Percentiles rank a stretch among this genome's conserved stretches.
Evolutionary conservation across 768 basidiomycete genomes (phyloP).

Genomic region (Leccinum broughii): DNA sequence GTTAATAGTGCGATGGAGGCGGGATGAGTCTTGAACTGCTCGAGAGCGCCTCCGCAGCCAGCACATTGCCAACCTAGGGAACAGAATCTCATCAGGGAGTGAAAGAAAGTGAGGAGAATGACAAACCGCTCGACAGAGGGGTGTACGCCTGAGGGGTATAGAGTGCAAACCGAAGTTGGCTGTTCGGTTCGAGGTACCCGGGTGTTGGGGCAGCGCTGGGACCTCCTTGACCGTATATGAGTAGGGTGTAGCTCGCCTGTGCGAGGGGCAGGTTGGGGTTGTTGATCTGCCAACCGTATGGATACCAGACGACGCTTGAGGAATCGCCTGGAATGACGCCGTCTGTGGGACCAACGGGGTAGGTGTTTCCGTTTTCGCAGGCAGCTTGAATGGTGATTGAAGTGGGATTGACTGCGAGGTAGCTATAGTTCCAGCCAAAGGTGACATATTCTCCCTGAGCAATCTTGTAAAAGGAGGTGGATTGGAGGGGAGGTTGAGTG

Average conservation of each 20-base stretch:
- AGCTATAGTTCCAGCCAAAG: conserved; percentile 76
- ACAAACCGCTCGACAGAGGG: conserved; percentile 46
- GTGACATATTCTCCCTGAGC: conserved; percentile 55
- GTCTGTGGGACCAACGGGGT: conserved; percentile 59
- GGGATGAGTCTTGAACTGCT: conserved; percentile 32
- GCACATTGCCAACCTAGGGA: conserved; percentile 30
- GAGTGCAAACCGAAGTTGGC: conserved; percentile 56
- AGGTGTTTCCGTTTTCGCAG: conserved; percentile 69
- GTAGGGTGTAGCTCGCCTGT: conserved; percentile 59
- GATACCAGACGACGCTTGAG: conserved; percentile 58
- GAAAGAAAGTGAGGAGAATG: neutral
- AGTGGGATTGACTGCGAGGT: conserved; percentile 50
- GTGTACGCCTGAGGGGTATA: conserved; percentile 62
- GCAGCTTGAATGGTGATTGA: conserved; percentile 63
- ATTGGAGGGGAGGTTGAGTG: conserved; percentile 58
- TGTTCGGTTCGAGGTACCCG: conserved; percentile 56
- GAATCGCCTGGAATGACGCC: conserved; percentile 53
- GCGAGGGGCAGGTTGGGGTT: conserved; percentile 57
- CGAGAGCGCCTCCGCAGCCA: conserved; percentile 32
- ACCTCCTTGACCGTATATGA: conserved; percentile 57
- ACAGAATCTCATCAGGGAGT: neutral
- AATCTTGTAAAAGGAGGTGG: conserved; percentile 68
- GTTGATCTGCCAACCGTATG: conserved; percentile 52
- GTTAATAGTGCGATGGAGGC: conserved; percentile 35
- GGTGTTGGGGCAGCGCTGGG: conserved; percentile 46